Base-by-base conservation (phyloP, 2,329 filamentous ascomycete species). In the Drechslerella dactyloides region DNA sequence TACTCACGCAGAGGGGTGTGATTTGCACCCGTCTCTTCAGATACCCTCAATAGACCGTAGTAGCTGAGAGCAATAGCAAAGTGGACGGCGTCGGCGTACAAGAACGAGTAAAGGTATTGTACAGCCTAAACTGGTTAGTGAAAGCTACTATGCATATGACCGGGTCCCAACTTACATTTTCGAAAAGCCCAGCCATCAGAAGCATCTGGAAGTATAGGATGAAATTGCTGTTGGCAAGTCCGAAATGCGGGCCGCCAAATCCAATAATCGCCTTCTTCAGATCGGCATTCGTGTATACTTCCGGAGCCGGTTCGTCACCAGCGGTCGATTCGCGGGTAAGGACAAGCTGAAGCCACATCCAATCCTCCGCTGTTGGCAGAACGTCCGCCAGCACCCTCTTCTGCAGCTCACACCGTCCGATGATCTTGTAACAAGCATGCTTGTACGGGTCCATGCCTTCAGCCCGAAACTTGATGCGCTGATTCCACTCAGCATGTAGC, bases 401-500 rank as follows among this genome's bases (percentile, higher is more conserved):
- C 77, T 82, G 83, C 24, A 90, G 81, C 76, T 89, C 87, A 75
- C 87, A 89, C 51, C 87, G 91, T 51, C 96, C 94, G 76, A 99
- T 89, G 73, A 99, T 88, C 83, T 99, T 97, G 84, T 97, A 97
- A 79, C 94, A 97, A 53, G 93, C 93, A 87, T 96, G 93, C 60
- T 92, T 88, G 82, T 96, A 99, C 24, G 94, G 94, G 79, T 99
- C 94, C 74, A 96, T 87, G 1, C 90, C 90, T 78, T 93, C 89
- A 68, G 94, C 90, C 0, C 91, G 90, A 77, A 96, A 91, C 74
- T 91, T 89, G 24, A 88, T 85, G 51, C 92, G 88, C 78, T 96
- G 90, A 57, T 89, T 89, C 80, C 96, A 97, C 78, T 97, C 93
- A 74, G 90, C 91, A 75, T 90, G 90, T 80, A 96, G 96, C 74